Conservation (phyloP, 768 basidiomycete species). For the Leccinum arenicola region DNA sequence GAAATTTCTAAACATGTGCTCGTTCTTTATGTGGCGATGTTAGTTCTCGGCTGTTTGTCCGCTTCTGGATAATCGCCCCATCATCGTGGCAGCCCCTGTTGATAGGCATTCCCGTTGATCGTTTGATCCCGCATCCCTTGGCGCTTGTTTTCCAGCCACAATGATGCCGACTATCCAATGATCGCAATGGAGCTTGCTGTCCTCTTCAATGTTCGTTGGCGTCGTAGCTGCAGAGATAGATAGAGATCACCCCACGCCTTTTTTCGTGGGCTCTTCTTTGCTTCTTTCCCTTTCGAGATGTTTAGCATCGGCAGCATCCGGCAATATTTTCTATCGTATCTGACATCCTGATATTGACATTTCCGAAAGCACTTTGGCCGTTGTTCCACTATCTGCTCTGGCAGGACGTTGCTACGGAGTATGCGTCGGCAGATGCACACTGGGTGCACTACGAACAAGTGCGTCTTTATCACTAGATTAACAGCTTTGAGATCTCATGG, state of each 20-base stretch:
- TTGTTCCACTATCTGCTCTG: slow-evolving; percentile 98
- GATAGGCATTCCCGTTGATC: slow-evolving; percentile 1
- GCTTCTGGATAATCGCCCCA: slow-evolving; percentile 3
- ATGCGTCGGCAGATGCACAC: slow-evolving; percentile 78
- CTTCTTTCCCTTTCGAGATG: not conserved
- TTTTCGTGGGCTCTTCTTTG: not conserved
- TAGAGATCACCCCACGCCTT: slow-evolving; percentile 1
- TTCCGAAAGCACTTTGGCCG: slow-evolving; percentile 81
- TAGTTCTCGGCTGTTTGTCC: not conserved
- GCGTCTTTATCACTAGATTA: not conserved
- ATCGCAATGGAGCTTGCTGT: not conserved
- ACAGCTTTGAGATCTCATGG: slow-evolving; percentile 3
- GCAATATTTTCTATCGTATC: not conserved
- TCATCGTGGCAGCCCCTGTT: not conserved
- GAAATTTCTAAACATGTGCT: slow-evolving; percentile 13
- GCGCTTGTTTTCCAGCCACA: not conserved
- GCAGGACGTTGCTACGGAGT: slow-evolving; percentile 92
- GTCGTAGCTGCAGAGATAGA: not conserved
- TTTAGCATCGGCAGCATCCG: not conserved
- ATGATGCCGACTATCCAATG: not conserved
- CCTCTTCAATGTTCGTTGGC: not conserved
- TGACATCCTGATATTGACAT: slow-evolving; percentile 9
- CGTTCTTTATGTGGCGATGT: not conserved
- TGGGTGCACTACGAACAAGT: slow-evolving; percentile 46
- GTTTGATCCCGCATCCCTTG: slow-evolving; percentile 7